Evolutionary conservation across 495 filamentous ascomycete genomes (phyloP).

Genomic region (Pseudoneurospora amorphoporcata): DNA sequence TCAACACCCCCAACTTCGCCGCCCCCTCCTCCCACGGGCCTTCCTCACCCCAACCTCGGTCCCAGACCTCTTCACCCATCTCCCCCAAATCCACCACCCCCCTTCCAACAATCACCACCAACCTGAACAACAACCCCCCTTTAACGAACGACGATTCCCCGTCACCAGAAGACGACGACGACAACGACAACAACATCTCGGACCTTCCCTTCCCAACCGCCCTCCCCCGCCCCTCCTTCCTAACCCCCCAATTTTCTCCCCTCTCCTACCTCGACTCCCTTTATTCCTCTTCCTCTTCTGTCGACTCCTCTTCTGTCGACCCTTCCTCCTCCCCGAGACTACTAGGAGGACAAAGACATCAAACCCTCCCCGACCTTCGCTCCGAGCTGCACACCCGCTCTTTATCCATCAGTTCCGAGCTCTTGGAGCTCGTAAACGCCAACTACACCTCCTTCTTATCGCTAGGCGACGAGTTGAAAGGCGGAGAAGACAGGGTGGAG

Average conservation of each 20-base stretch:
- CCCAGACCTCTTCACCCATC: conserved; percentile 21
- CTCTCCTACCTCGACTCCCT: conserved; percentile 52
- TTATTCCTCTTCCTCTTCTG: not conserved
- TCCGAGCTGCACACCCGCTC: conserved; percentile 70
- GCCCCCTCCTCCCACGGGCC: conserved; percentile 19
- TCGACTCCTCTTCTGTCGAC: conserved; percentile 43
- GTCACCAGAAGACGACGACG: conserved; percentile 31
- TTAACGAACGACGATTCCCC: conserved; percentile 19
- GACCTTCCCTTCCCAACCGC: conserved; percentile 76
- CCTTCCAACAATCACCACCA: conserved; percentile 8
- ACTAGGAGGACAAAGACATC: conserved; percentile 47
- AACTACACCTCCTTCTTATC: conserved; percentile 87
- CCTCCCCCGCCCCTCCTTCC: conserved; percentile 62
- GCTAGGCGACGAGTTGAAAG: conserved; percentile 68
- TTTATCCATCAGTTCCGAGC: conserved; percentile 64
- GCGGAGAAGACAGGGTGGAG: conserved; percentile 85
- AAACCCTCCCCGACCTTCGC: conserved; percentile 90
- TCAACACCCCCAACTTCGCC: not conserved
- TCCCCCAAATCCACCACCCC: conserved; percentile 17
- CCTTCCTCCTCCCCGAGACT: conserved; percentile 34
- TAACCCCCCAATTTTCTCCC: conserved; percentile 68
- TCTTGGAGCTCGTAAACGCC: conserved; percentile 86
- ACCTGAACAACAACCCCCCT: conserved; percentile 29
- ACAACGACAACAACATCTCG: conserved; percentile 45
- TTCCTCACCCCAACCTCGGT: conserved; percentile 21